A percentile compares a stretch with the other conserved stretches of the same genome.
Conservation (phyloP, 257 asterid genomes). For the Verbena officinalis region DNA sequence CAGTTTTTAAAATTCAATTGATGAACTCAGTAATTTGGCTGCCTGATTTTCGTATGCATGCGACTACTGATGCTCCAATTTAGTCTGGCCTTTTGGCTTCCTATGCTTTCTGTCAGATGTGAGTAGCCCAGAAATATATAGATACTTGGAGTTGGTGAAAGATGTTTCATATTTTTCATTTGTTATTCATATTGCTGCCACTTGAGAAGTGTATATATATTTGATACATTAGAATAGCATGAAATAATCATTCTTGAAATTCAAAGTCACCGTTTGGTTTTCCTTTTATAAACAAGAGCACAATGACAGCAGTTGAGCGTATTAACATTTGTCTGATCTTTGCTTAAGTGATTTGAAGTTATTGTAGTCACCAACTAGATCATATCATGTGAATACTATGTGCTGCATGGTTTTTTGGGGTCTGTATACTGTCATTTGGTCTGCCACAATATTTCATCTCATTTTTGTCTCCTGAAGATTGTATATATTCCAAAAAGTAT, state of each 20-base stretch:
- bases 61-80: slow-evolving; percentile 7
- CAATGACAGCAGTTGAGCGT: background rate
- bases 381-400: background rate
- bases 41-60: slow-evolving; percentile 5
- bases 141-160: background rate
- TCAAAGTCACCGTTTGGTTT: background rate
- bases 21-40: slow-evolving; percentile 6
- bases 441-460: background rate
- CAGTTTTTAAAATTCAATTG: slow-evolving; percentile 9
- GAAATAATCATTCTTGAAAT: background rate
- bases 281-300: background rate
- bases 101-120: background rate
- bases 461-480: background rate
- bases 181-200: background rate
- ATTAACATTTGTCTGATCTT: background rate
- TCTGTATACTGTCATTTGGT: background rate
- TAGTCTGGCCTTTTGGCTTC: slow-evolving; percentile 1
- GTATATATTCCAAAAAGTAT: background rate
- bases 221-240: background rate
- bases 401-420: slow-evolving; percentile 1
- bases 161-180: background rate
- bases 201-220: background rate
- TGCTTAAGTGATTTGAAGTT: background rate
- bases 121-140: background rate
- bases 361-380: background rate